Evolutionary conservation across 148 eudicot species (phyloP), one percentile per base, ranked within the genome.

Genomic region (Simmondsia chinensis): DNA sequence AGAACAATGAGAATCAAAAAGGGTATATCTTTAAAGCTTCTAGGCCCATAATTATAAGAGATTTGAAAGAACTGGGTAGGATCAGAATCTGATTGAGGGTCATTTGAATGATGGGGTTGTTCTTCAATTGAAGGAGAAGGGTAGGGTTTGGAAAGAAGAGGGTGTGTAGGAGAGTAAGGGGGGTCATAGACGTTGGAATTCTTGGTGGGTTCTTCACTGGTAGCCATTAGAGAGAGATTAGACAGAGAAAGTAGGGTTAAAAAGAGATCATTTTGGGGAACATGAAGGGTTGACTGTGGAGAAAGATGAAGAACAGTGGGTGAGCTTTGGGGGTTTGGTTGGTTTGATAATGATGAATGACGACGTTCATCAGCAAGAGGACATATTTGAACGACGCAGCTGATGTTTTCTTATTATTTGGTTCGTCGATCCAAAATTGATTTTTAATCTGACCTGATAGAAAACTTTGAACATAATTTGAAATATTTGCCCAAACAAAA

Each of bases 21-120:
- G 14, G 86, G 71, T 5, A 75, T 45, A 75, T 91, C 95, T 37
- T 79, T 91, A 68, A 79, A 40, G 29, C 72, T 39, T 38, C 97
- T 61, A 20, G 72, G 88, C 49, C 74, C 78, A 35, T 48, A 49
- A 36, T 76, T 72, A 77, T 76, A 85, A 18, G 94, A 46, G 60
- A 86, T 85, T 56, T 79, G 88, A 33, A 64, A 73, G 72, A 61
- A 74, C 34, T 77, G 76, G 30, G 75, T 60, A 5, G 38, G 59
- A 65, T 79, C 74, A 26, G 78, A 21, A 20, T 64, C 72, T 10
- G 85, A 66, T 9, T 53, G 59, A 29, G 46, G 76, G 12, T 14
- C 28, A 41, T 48, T 38, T 35, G 40, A 20, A 22, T 40, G 37
- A 42, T 43, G 42, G 30, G 52, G 55, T 20, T 61, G 60, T 12